A percentile compares a stretch with the other conserved stretches of the same genome.
phyloP scores from a whole-genome alignment of 371 early-diverging fungal genomes.

The Encephalitozoon romaleae region DNA sequence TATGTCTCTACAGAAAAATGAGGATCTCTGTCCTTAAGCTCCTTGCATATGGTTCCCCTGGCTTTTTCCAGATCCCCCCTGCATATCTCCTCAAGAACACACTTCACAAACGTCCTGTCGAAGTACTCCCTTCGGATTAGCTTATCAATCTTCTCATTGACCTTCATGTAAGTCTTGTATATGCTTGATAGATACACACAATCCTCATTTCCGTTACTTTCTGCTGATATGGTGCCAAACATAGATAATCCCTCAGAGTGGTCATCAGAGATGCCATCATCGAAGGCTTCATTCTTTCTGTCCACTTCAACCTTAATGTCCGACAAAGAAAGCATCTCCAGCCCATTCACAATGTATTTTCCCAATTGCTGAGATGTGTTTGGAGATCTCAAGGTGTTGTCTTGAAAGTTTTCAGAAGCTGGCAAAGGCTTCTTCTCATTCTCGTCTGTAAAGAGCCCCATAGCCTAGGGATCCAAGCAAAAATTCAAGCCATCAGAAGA shows the following conservation, averaged over 20 bases:
- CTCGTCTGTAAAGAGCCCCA: not conserved
- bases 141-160: conserved; percentile 8
- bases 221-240: not conserved
- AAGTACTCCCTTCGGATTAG: conserved; percentile 2
- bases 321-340: not conserved
- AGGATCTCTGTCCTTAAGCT: not conserved
- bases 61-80: not conserved
- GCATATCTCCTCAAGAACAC: not conserved
- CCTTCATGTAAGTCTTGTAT: not conserved
- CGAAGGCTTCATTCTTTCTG: not conserved
- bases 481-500: not conserved
- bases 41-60: not conserved
- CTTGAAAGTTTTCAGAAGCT: not conserved
- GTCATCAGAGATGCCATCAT: too few relatives aligned
- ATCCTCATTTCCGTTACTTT: not conserved
- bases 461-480: not conserved
- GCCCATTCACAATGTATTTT: not conserved
- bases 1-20: not conserved
- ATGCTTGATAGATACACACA: conserved; percentile 12
- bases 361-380: not conserved
- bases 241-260: not conserved
- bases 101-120: not conserved
- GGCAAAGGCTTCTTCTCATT: not conserved
- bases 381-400: not conserved
- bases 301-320: not conserved